Evolutionary conservation across 164 flowering plant genomes (phyloP).

Genomic region (Dillenia turbinata): DNA sequence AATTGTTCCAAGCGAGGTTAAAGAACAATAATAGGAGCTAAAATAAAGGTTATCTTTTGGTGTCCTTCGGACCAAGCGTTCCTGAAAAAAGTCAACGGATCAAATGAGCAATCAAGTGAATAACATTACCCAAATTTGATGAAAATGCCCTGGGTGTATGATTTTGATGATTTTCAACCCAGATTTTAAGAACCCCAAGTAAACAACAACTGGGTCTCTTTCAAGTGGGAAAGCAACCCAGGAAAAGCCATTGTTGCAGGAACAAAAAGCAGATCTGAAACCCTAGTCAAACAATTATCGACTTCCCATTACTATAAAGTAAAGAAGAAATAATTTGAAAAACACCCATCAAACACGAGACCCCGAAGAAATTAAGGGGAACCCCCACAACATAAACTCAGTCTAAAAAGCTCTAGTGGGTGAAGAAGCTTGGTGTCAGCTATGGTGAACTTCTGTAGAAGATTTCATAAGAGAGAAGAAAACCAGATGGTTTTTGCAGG

Average conservation of each 20-base stretch:
- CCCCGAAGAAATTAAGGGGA: too few relatives aligned
- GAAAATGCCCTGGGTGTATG: not conserved
- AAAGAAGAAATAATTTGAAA: too few relatives aligned
- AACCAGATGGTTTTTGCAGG: too few relatives aligned
- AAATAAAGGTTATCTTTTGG: not conserved
- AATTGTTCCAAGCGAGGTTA: too few relatives aligned
- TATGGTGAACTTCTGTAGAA: too few relatives aligned
- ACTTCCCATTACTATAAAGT: too few relatives aligned
- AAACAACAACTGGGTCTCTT: not conserved
- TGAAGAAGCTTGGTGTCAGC: too few relatives aligned
- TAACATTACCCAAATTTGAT: not conserved
- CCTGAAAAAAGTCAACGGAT: not conserved
- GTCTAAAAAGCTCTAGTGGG: too few relatives aligned
- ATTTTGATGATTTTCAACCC: conserved; percentile 8
- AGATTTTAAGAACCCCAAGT: not conserved
- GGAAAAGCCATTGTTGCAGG: conserved; percentile 2
- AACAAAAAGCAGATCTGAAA: conserved; percentile 13
- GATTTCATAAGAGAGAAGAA: too few relatives aligned
- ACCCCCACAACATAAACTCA: too few relatives aligned
- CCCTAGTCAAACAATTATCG: not conserved
- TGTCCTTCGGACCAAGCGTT: not conserved
- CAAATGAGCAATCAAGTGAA: not conserved
- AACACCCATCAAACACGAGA: too few relatives aligned
- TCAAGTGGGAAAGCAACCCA: not conserved
- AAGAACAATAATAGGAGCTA: too few relatives aligned